A percentile compares a stretch with the other conserved stretches of the same genome.
Evolutionary conservation across 2,329 filamentous ascomycete genomes (phyloP).

Genomic region (Penicillium sp.): DNA sequence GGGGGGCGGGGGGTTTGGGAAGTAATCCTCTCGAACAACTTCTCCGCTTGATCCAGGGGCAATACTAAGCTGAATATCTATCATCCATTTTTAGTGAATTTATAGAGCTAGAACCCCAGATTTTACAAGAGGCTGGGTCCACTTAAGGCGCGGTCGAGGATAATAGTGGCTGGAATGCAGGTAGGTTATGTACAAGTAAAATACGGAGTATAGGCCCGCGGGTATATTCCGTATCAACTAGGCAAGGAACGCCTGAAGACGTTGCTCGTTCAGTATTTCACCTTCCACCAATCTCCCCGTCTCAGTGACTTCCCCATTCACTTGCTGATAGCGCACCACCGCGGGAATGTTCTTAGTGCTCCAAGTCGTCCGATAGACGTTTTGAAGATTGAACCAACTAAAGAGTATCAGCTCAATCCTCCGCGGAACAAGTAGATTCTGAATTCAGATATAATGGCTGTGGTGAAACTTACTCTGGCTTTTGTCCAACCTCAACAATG

Average conservation of each 20-base stretch:
- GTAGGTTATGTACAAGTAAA: background rate
- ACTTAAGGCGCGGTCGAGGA: no score
- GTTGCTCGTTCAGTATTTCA: conserved; percentile 32
- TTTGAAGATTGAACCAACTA: conserved; percentile 39
- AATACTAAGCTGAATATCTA: no score
- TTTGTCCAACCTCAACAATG: conserved; percentile 39
- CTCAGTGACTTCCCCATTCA: conserved; percentile 32
- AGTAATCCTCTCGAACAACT: no score
- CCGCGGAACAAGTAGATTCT: background rate
- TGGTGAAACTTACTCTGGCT: conserved; percentile 32
- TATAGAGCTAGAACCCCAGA: no score
- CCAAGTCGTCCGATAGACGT: conserved; percentile 39
- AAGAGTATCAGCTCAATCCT: background rate
- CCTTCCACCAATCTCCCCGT: conserved; percentile 34
- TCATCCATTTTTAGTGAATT: no score
- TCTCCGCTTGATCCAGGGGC: no score
- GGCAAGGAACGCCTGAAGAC: conserved; percentile 24
- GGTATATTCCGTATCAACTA: background rate
- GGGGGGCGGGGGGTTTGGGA: no score
- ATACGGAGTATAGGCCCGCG: background rate
- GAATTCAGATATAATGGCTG: background rate
- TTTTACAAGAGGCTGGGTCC: no score
- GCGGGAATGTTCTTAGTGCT: conserved; percentile 37
- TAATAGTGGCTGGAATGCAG: no score
- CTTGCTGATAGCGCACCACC: conserved; percentile 34